These are phyloP conservation scores for Angomonas deanei DNA, from an alignment of 208 protist genomes.

Conservation along the genomic window DNA sequence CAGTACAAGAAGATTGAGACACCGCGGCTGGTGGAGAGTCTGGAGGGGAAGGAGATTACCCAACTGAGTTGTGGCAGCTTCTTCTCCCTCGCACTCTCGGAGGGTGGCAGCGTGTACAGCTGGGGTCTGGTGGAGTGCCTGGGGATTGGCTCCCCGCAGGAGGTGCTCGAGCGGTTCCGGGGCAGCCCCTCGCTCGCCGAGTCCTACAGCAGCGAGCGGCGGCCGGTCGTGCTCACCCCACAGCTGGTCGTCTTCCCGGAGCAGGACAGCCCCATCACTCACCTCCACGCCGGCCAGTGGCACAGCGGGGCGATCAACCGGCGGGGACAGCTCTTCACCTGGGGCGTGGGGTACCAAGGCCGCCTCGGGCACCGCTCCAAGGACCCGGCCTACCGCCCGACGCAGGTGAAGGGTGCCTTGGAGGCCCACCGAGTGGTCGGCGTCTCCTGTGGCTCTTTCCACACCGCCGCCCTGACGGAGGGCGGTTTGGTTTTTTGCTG, in stretches of 20 bases:
- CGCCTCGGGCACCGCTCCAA: conserved; percentile 74
- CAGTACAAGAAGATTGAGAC: conserved; percentile 58
- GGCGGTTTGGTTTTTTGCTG: conserved; percentile 74
- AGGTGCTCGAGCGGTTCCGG: conserved; percentile 32
- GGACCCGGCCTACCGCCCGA: conserved; percentile 54
- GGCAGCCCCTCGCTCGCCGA: conserved; percentile 36
- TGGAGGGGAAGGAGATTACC: conserved; percentile 63
- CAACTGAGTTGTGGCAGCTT: conserved; percentile 84
- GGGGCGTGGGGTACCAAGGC: conserved; percentile 85
- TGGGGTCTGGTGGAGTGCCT: conserved; percentile 85
- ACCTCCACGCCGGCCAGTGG: conserved; percentile 84
- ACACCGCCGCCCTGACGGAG: conserved; percentile 73
- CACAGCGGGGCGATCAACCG: conserved; percentile 78
- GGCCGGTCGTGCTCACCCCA: conserved; percentile 68
- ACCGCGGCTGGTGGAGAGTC: conserved; percentile 54
- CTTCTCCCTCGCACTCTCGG: conserved; percentile 71
- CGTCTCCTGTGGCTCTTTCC: conserved; percentile 81
- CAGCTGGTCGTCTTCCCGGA: conserved; percentile 53
- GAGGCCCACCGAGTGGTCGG: conserved; percentile 51
- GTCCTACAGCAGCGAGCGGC: conserved; percentile 76
- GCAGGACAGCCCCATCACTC: conserved; percentile 25
- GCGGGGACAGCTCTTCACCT: conserved; percentile 77
- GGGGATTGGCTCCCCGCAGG: conserved; percentile 57
- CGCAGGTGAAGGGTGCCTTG: conserved; percentile 57
- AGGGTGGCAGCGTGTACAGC: conserved; percentile 65